Evolutionary conservation across 352 stramenopile species (phyloP), one percentile per base, ranked within the genome.

Genomic region (Globisporangium splendens): DNA sequence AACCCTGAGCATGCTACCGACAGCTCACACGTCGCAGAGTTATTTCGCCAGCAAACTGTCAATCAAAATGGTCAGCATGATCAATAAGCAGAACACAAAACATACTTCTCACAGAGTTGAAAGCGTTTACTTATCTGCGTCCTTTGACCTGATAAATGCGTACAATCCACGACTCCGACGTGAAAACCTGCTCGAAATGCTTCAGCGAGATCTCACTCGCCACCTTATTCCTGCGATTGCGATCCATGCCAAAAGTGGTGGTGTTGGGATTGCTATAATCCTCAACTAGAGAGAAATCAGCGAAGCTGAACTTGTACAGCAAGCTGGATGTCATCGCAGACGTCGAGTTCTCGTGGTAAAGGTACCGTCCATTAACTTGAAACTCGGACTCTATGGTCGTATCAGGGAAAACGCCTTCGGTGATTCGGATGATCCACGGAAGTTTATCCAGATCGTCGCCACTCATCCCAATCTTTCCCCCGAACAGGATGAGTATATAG

Each of bases 381-480:
- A 89, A 93, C 63, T 96, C 94, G 18, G 88, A 90, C 55, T 92
- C 77, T 15, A 98, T 78, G 46, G 91, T 68, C 43, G 73, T 79
- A 53, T 90, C 88, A 28, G 75, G 82, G 66, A 83, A 97, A 41
- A 93, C 85, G 14, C 87, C 90, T 63, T 86, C 75, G 1, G 83
- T 88, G 62, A 98, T 98, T 56, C 93, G 88, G 49, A 97, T 77
- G 38, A 97, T 95, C 90, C 91, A 98, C 50, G 93, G 67, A 44
- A 98, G 82, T 63, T 98, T 98, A 68, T 97, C 89, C 50, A 98
- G 83, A 56, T 98, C 92, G 58, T 97, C 91, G 41, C 84, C 84
- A 48, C 65, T 61, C 75, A 89, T 85, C 17, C 79, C 78, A 22
- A 78, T 66, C 46, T 79, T 71, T 14, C 86, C 83, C 24, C 86